Conservation (phyloP, 768 basidiomycete species). For the Naganishia randhawae region DNA sequence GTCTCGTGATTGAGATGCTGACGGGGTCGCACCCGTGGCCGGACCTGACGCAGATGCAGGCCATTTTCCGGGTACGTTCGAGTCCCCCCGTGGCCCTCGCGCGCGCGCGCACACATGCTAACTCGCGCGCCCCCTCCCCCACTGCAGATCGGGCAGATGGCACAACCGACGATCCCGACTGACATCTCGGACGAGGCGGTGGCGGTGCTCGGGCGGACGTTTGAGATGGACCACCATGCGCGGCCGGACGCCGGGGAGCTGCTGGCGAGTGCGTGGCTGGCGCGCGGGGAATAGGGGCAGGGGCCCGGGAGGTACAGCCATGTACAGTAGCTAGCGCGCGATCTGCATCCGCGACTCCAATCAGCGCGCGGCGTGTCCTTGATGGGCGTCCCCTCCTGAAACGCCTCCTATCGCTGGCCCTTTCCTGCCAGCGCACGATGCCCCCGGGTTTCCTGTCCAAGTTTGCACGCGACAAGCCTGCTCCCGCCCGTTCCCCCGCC, state of each 20-base stretch:
- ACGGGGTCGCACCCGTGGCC: conserved; percentile 96
- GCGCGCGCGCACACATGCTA: not conserved
- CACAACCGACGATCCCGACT: conserved; percentile 78
- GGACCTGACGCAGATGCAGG: conserved; percentile 96
- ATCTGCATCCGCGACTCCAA: too few relatives aligned
- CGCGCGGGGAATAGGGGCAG: not conserved
- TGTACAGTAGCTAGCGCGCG: too few relatives aligned
- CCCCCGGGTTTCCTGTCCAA: conserved; percentile 24
- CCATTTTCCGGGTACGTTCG: conserved; percentile 81
- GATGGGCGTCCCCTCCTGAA: not conserved
- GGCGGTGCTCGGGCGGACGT: conserved; percentile 81
- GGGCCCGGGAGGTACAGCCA: too few relatives aligned
- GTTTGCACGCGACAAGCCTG: conserved; percentile 22
- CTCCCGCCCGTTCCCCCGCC: not conserved
- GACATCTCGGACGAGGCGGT: conserved; percentile 87
- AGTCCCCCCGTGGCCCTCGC: conserved; percentile 31
- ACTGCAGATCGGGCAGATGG: conserved; percentile 80
- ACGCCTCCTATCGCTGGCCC: not conserved
- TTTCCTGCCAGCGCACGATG: too few relatives aligned
- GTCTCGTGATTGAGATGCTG: conserved; percentile 92
- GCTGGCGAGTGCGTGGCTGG: conserved; percentile 70
- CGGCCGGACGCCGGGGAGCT: conserved; percentile 76
- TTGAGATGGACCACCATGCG: conserved; percentile 74
- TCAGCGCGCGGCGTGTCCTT: too few relatives aligned
- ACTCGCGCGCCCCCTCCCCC: not conserved